Evolutionary conservation across 1,284 basidiomycete species (phyloP).

Genomic region (Pascua sp.): DNA sequence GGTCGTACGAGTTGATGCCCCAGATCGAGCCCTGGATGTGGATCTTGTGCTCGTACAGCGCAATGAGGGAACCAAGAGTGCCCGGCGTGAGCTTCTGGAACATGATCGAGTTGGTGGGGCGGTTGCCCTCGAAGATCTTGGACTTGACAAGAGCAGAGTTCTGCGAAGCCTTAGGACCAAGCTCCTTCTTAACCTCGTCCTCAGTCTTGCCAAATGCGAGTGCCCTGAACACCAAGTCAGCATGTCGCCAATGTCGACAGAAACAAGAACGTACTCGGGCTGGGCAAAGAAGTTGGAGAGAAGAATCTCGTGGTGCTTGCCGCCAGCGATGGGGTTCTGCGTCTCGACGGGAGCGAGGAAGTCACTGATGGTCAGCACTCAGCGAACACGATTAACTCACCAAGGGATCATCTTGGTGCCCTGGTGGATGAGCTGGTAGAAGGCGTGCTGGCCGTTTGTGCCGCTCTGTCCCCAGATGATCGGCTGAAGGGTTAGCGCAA

Average conservation of each 20-base stretch:
- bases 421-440: constrained; percentile 97
- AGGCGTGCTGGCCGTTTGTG: constrained; percentile 98
- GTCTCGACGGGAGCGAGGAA: constrained; percentile 93
- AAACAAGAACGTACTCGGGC: constrained; percentile 59
- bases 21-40: constrained; percentile 95
- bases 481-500: constrained; percentile 56
- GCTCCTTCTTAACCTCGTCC: constrained; percentile 76
- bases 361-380: constrained; percentile 56
- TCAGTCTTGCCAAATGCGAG: constrained; percentile 97
- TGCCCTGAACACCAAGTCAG: constrained; percentile 52
- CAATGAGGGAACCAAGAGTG: constrained; percentile 64
- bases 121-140: constrained; percentile 97
- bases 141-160: constrained; percentile 86
- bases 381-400: constrained; percentile 24
- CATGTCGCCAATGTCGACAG: background rate
- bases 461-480: constrained; percentile 99
- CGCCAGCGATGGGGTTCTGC: constrained; percentile 81
- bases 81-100: constrained; percentile 89
- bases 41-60: constrained; percentile 85
- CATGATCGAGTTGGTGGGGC: constrained; percentile 93
- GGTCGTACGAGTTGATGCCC: constrained; percentile 93
- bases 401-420: constrained; percentile 85
- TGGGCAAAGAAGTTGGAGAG: constrained; percentile 98
- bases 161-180: constrained; percentile 65
- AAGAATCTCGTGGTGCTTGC: constrained; percentile 94